Evolutionary conservation across 2,329 filamentous ascomycete genomes (phyloP).

Genomic region (Bipolaris oryzae): DNA sequence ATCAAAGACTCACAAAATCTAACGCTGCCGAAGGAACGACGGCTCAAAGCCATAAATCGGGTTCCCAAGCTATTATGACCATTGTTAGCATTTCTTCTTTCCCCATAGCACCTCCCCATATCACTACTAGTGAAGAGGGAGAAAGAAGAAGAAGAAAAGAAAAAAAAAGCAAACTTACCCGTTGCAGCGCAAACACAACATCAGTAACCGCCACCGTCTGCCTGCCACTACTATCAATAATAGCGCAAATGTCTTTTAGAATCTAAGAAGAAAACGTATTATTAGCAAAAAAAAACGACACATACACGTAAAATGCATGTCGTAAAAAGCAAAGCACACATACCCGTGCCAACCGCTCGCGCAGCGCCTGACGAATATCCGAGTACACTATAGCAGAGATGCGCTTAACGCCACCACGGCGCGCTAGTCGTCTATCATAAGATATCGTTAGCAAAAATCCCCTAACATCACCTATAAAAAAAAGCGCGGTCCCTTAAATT

Average conservation of each 20-base stretch:
- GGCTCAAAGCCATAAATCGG: conserved; percentile 37
- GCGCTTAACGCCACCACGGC: conserved; percentile 77
- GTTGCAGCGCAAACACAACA: conserved; percentile 40
- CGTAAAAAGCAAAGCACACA: conserved; percentile 1
- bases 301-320: too few relatives aligned
- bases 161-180: conserved; percentile 27
- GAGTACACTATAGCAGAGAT: conserved; percentile 71
- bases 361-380: conserved; percentile 62
- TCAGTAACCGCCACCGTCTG: conserved; percentile 41
- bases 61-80: conserved; percentile 22
- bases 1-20: neutral
- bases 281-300: neutral
- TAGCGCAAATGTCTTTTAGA: conserved; percentile 27
- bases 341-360: conserved; percentile 51
- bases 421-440: conserved; percentile 65
- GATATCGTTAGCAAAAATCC: neutral
- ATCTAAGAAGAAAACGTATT: conserved; percentile 23
- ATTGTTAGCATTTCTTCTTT: conserved; percentile 2
- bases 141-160: too few relatives aligned
- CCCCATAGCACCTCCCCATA: too few relatives aligned
- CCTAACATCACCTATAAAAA: too few relatives aligned
- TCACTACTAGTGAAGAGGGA: too few relatives aligned
- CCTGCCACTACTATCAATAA: conserved; percentile 35
- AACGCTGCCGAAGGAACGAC: conserved; percentile 12
- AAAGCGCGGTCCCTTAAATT: too few relatives aligned